Evolutionary conservation across 2,329 filamentous ascomycete genomes (phyloP), one percentile per base, ranked within the genome.

Genomic region (Colletotrichum sp.): DNA sequence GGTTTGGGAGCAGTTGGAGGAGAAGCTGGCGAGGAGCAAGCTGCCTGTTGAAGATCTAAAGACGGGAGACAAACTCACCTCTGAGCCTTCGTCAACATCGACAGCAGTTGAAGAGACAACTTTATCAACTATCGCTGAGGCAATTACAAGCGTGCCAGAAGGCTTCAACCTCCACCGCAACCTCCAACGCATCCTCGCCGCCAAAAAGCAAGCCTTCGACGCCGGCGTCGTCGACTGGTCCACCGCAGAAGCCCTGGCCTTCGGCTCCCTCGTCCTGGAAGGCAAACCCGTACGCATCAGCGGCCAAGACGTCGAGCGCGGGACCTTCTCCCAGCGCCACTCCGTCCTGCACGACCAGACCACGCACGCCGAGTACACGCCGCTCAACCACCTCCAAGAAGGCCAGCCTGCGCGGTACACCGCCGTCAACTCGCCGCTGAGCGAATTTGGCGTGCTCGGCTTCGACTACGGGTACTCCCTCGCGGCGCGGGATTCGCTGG

Each of bases 381-480:
- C 97, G 71, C 89, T 99, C 71, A 94, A 98, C 87, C 87, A 98
- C 84, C 87, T 99, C 79, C 93, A 92, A 87, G 92, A 96, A 80
- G 94, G 97, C 81, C 97, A 99, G 87, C 2, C 43, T 0, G 96
- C 94, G 82, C 95, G 94, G 81, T 98, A 99, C 82, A 94, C 97
- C 84, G 97, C 98, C 82, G 95, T 95, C 76, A 99, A 99, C 91
- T 98, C 97, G 28, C 98, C 96, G 9, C 90, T 93, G 79, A 92
- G 90, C 81, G 89, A 93, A 84, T 91, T 90, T 71, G 89, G 89
- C 81, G 94, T 92, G 77, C 94, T 99, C 76, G 97, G 97, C 68
- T 99, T 99, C 84, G 97, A 99, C 86, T 99, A 99, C 81, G 97
- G 97, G 75, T 98, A 98, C 89, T 98, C 97, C 4, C 89, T 99